Evolutionary conservation across 805 yeast species (phyloP), one percentile per base, ranked within the genome.

Genomic region (Nakazawaea wyomingensis): DNA sequence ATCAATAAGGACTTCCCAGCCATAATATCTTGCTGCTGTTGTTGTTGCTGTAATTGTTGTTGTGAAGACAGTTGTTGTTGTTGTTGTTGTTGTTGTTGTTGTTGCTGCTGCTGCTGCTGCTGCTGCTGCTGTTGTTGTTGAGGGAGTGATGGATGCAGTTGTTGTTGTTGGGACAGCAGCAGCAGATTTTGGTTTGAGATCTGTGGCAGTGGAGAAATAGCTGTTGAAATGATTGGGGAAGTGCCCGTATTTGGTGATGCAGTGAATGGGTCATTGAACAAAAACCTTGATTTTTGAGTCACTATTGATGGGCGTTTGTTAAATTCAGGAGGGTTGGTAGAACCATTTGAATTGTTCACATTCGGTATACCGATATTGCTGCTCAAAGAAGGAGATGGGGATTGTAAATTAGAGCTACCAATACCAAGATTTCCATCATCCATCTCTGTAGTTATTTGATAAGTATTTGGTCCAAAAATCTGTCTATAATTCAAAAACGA

Each of bases 241-340:
- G 21, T 50, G 38, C 18, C 48, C 33, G 17, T 46, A 48, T 19
- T 48, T 17, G 42, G 37, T 14, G 48, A 37, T 37, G 40, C 37
- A 19, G 47, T 60, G 52, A 74, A 74, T 8, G 87, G 86, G 55
- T 82, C 88, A 50, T 81, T 74, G 55, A 82, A 82, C 30, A 82
- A 66, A 53, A 82, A 81, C 51, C 87, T 69, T n/a, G 85, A 79
- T 50, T 85, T 64, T 54, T 78, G 82, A 44, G 69, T 66, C 29
- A 78, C 77, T 37, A 76, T 58, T 14, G 80, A 70, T 39, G 79
- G 77, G 53, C 83, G 68, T 55, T 76, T 75, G 45, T 60, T 41
- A 27, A 44, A 46, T 28, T 39, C 33, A 10, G 30, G 17, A 17
- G 27, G 11, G 11, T 11, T 11, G 11, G 27, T 24, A 9, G 27